Conservation (phyloP, 306 rosid genomes). For the Pyrus betulifolia region DNA sequence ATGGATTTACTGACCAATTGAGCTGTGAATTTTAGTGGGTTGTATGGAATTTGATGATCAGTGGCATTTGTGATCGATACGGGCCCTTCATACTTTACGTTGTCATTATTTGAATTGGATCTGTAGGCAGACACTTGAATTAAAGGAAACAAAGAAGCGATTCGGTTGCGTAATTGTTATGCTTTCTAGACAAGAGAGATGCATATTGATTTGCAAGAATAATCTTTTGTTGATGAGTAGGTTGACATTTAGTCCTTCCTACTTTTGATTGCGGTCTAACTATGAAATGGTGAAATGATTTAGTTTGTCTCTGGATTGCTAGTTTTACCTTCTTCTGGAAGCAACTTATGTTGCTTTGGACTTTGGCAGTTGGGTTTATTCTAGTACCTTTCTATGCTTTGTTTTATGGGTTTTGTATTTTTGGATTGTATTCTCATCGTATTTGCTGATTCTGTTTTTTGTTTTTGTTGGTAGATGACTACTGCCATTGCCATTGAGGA, state of each 20-base stretch:
- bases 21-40: neutral
- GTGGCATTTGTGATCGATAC: neutral
- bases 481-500: slow-evolving; percentile 93
- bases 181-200: neutral
- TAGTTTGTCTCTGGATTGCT: neutral
- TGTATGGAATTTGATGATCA: neutral
- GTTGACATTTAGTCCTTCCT: neutral
- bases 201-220: neutral
- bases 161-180: neutral
- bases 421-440: neutral
- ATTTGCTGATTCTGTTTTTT: slow-evolving; percentile 7
- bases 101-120: slow-evolving; percentile 1
- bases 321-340: neutral
- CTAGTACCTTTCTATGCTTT: neutral
- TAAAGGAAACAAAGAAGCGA: neutral
- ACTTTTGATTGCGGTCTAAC: neutral
- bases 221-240: neutral
- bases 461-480: slow-evolving; percentile 63
- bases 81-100: neutral
- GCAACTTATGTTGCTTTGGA: neutral
- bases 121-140: neutral
- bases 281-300: neutral
- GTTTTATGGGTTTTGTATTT: neutral
- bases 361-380: neutral
- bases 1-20: neutral